Conservation (phyloP, 2,329 filamentous ascomycete genomes). For the Achaetomium macrosporum region DNA sequence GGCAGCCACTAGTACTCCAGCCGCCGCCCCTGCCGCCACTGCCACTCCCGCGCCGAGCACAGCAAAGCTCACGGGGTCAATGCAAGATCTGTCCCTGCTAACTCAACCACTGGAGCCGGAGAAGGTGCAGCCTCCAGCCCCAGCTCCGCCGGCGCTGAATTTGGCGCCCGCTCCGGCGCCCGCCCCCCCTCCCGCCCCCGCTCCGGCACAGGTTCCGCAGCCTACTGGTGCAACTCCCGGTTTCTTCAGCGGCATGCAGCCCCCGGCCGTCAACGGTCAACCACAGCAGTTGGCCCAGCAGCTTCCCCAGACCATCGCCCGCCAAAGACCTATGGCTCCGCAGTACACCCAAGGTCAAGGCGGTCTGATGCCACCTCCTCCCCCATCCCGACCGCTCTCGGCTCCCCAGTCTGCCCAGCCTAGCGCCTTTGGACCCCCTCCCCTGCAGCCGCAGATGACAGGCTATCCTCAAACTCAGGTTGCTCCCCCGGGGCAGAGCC, state of each 20-base stretch:
- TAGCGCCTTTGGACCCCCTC: constrained; percentile 65
- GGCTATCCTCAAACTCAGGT: constrained; percentile 52
- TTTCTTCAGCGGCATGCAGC: constrained; percentile 48
- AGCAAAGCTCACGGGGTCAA: constrained; percentile 59
- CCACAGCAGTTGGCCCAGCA: constrained; percentile 31
- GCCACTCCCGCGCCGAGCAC: constrained; percentile 22
- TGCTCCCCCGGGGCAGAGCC: constrained; percentile 68
- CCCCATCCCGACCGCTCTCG: constrained; percentile 73
- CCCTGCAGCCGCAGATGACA: constrained; percentile 79
- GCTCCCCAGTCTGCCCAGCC: constrained; percentile 77
- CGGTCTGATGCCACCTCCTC: constrained; percentile 68
- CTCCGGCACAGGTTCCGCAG: constrained; percentile 37
- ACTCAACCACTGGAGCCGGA: constrained; percentile 48
- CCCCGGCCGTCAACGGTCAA: constrained; percentile 36
- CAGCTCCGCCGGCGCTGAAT: constrained; percentile 27
- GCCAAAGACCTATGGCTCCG: constrained; percentile 68
- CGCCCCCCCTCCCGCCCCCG: constrained; percentile 28
- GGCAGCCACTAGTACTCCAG: constrained; percentile 23
- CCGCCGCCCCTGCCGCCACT: constrained; percentile 32
- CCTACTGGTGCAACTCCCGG: constrained; percentile 51
- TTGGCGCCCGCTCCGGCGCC: constrained; percentile 31
- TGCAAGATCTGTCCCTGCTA: constrained; percentile 53
- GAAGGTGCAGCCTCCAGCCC: constrained; percentile 34
- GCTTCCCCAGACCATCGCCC: constrained; percentile 40
- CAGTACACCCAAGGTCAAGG: constrained; percentile 53